phyloP scores from a whole-genome alignment of 441 rosid genomes.

The Eugenia klotzschiana region DNA sequence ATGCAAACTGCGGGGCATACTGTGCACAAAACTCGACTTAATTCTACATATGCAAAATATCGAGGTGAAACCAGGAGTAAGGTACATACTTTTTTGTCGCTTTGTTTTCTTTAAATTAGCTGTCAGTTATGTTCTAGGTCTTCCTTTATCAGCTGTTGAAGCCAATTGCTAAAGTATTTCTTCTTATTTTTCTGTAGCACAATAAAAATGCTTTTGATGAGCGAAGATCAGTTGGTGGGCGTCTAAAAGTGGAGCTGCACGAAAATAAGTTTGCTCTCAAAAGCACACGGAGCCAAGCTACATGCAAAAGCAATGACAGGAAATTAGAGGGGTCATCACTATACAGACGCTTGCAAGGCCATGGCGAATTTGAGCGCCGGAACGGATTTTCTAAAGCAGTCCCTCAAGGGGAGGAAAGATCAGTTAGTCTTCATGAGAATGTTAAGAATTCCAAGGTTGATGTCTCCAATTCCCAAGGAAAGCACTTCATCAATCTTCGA shows the following conservation, averaged over 20 bases:
- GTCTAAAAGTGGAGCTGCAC: background rate
- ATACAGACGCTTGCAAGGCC: constrained; percentile 17
- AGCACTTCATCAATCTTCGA: constrained; percentile 22
- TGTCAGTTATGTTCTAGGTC: background rate
- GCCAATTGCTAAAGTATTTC: background rate
- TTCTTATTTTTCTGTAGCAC: constrained; percentile 5
- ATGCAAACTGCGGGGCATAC: constrained; percentile 18
- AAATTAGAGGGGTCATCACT: constrained; percentile 16
- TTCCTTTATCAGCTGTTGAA: background rate
- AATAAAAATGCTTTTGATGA: background rate
- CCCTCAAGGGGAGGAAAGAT: background rate
- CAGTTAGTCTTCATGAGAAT: constrained; percentile 8
- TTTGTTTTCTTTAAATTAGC: background rate
- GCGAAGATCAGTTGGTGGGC: constrained; percentile 1
- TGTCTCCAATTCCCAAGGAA: constrained; percentile 1
- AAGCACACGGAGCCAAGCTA: constrained; percentile 1
- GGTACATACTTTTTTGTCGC: constrained; percentile 19
- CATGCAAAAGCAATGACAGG: background rate
- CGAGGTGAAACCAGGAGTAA: constrained; percentile 15
- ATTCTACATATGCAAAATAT: constrained; percentile 16
- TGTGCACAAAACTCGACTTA: constrained; percentile 24
- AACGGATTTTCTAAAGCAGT: background rate
- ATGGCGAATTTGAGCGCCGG: constrained; percentile 2
- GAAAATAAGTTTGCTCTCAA: constrained; percentile 15
- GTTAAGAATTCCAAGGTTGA: constrained; percentile 3